Evolutionary conservation across 768 basidiomycete genomes (phyloP).

Genomic region (Russula dissimulans): DNA sequence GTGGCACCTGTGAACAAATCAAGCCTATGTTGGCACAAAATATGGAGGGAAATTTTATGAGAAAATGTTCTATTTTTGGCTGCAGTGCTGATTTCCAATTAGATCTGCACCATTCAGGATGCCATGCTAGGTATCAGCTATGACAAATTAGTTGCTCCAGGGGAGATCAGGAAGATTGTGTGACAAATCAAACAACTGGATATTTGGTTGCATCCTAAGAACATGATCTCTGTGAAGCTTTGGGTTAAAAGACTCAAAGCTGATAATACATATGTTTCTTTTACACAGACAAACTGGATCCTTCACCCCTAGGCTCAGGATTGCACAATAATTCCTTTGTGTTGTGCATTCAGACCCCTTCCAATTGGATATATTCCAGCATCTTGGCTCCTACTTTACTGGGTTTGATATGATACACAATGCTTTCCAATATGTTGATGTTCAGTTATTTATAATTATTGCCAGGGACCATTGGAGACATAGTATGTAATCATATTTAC

Average conservation of each 20-base stretch:
- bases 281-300: not conserved
- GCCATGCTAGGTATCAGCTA: not conserved
- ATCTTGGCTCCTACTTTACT: not conserved
- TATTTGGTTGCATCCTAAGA: not conserved
- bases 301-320: not conserved
- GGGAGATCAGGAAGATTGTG: not conserved
- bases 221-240: not conserved
- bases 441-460: not conserved
- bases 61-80: not conserved
- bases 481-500: not conserved
- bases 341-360: not conserved
- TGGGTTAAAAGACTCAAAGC: not conserved
- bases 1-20: not conserved
- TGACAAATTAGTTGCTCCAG: not conserved
- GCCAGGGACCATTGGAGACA: not conserved
- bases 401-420: not conserved
- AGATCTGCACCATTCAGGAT: not conserved
- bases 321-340: not conserved
- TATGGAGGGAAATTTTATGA: not conserved
- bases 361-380: not conserved
- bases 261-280: too few species aligned
- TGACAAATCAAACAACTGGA: not conserved
- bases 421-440: not conserved
- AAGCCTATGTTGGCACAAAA: not conserved
- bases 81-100: not conserved